Conservation (phyloP, 192 early-diverging fungal genomes). For the Tieghemiomyces parasiticus region DNA sequence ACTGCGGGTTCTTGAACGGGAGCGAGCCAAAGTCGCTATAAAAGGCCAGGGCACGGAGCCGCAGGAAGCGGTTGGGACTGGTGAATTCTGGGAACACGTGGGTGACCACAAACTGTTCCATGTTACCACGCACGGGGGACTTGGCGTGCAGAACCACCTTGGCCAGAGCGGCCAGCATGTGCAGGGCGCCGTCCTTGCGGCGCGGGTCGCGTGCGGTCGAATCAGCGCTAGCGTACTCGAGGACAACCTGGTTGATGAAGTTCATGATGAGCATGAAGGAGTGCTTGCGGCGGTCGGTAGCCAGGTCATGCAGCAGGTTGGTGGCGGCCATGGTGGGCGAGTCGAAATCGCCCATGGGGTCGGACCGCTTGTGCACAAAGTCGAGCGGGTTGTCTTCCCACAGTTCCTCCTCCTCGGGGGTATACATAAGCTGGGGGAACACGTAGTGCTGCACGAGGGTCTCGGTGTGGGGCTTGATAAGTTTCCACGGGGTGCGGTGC, state of each 20-base stretch:
- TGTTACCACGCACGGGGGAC: constrained; percentile 55
- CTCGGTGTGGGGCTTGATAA: constrained; percentile 73
- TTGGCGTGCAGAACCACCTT: constrained; percentile 48
- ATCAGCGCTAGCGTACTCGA: constrained; percentile 47
- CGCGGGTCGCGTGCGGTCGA: constrained; percentile 52
- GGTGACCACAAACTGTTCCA: constrained; percentile 71
- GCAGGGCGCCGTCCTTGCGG: constrained; percentile 81
- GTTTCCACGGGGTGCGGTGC: constrained; percentile 77
- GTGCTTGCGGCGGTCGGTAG: constrained; percentile 56
- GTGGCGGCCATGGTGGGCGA: constrained; percentile 57
- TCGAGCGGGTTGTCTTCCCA: constrained; percentile 92
- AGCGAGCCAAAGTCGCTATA: constrained; percentile 39
- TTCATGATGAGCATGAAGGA: constrained; percentile 67
- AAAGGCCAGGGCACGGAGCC: constrained; percentile 51
- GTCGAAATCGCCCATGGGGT: constrained; percentile 73
- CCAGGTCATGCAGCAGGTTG: constrained; percentile 63
- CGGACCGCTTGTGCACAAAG: constrained; percentile 67
- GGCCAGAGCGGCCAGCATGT: constrained; percentile 69
- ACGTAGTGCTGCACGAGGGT: constrained; percentile 76
- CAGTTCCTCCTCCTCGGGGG: constrained; percentile 64
- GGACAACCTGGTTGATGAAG: constrained; percentile 62
- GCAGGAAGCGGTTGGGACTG: constrained; percentile 65
- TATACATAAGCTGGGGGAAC: constrained; percentile 87
- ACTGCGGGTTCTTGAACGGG: constrained; percentile 40
- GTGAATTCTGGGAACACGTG: constrained; percentile 87